Evolutionary conservation across 805 yeast genomes (phyloP), one percentile per base, ranked within the genome.

Genomic region (Yarrowia divulgata): DNA sequence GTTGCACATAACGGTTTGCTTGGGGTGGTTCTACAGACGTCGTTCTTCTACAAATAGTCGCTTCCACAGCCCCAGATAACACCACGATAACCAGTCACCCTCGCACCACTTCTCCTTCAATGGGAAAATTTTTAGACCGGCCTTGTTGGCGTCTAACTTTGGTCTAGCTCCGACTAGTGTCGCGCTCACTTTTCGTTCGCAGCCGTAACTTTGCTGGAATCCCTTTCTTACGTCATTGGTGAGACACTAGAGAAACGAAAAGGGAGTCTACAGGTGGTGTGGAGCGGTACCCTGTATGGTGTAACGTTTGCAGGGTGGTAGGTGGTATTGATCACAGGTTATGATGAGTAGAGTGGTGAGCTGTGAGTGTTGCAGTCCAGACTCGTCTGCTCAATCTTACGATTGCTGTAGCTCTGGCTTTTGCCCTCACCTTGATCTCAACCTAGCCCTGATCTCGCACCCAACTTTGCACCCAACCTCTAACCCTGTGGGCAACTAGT

Each of bases 151-250:
- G 23, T 16, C 55, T n/a, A 50, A 34, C 55, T 50, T 50, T 50
- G 55, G 50, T 12, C 35, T 7, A 23, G 34, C n/a, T 12, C 50
- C 18, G 5, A 45, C 50, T 19, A 18, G 7, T 12, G 29, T 40
- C 16, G 34, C n/a, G 50, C 32, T 19, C 23, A 23, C 16, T 46
- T 19, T 46, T 18, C 29, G 16, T 18, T 18, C 7, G 29, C 19
- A 18, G 54, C 37, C 19, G 34, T 13, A 23, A 12, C 12, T 48
- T 29, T 49, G 9, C 16, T 16, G 13, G 14, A 16, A 40, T 50
- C 55, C 37, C 55, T 34, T 50, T 50, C 14, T 34, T 50, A 50
- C 55, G 55, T 50, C 55, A 50, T 40, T 48, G 23, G 39, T 49
- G 54, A 49, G 54, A 49, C 54, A 49, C 32, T 49, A 23, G 29